These are phyloP conservation scores for Sugiyamaella qingdaonensis DNA, from an alignment of 805 yeast genomes.

Conservation along the genomic window DNA sequence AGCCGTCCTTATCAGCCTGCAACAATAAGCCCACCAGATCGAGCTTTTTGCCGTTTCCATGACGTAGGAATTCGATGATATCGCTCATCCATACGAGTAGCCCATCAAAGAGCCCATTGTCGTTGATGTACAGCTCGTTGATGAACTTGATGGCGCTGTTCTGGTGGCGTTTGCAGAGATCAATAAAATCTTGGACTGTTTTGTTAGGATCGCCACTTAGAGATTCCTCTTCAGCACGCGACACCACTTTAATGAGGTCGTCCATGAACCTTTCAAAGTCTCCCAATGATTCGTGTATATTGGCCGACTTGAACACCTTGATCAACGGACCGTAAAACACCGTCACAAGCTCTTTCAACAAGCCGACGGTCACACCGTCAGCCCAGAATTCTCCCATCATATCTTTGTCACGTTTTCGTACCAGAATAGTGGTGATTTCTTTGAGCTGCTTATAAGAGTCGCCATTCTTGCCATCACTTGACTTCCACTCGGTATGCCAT, in stretches of 20 bases:
- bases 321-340: conserved; percentile 73
- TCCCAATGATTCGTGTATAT: conserved; percentile 59
- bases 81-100: conserved; percentile 70
- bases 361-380: conserved; percentile 73
- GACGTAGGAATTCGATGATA: conserved; percentile 58
- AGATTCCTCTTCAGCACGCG: conserved; percentile 44
- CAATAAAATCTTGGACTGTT: conserved; percentile 62
- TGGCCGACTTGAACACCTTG: conserved; percentile 60
- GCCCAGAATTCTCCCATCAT: conserved; percentile 74
- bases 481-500: conserved; percentile 36
- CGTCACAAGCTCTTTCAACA: conserved; percentile 68
- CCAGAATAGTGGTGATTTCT: conserved; percentile 57
- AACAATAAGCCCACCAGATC: conserved; percentile 37
- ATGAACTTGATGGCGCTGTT: conserved; percentile 68
- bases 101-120: conserved; percentile 66
- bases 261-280: conserved; percentile 61
- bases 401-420: conserved; percentile 72
- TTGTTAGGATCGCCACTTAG: conserved; percentile 52
- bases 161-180: conserved; percentile 66
- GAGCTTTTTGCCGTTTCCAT: conserved; percentile 48
- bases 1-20: conserved; percentile 23
- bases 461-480: conserved; percentile 25
- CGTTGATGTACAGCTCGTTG: conserved; percentile 78
- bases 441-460: conserved; percentile 51
- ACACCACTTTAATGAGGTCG: conserved; percentile 60